A percentile compares a stretch with the other conserved stretches of the same genome.
phyloP scores from a whole-genome alignment of 1,139 yeast species.

The Meyerozyma sp. region DNA sequence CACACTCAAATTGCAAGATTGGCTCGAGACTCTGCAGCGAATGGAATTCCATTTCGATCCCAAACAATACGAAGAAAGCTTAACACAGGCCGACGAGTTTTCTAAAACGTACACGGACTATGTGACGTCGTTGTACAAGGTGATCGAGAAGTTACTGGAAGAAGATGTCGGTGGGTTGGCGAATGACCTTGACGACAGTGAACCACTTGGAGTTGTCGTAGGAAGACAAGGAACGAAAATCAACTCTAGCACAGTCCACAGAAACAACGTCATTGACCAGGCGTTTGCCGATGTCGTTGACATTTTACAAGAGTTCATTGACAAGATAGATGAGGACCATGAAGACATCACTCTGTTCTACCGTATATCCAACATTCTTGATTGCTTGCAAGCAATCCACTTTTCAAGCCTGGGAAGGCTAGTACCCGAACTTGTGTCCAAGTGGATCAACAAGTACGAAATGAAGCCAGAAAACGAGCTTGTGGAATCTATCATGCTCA shows the following conservation, averaged over 20 bases:
- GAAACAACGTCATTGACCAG: conserved; percentile 17
- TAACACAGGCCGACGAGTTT: conserved; percentile 14
- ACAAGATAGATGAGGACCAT: conserved; percentile 8
- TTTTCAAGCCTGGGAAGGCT: conserved; percentile 39
- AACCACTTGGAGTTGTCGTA: conserved; percentile 31
- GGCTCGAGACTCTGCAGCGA: conserved; percentile 25
- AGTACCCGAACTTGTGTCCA: conserved; percentile 42
- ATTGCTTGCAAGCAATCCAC: conserved; percentile 50
- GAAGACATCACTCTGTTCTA: conserved; percentile 16
- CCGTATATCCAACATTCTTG: conserved; percentile 46
- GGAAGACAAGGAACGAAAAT: conserved; percentile 11
- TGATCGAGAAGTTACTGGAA: conserved; percentile 24
- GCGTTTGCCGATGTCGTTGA: conserved; percentile 26
- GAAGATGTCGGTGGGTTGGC: conserved; percentile 14
- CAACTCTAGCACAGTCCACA: conserved; percentile 6
- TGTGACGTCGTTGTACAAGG: conserved; percentile 29
- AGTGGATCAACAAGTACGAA: conserved; percentile 68
- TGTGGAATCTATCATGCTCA: conserved; percentile 40
- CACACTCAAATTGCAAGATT: conserved; percentile 25
- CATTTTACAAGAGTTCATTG: conserved; percentile 15
- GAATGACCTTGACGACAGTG: conserved; percentile 19
- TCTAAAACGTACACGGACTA: conserved; percentile 21
- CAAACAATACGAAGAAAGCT: conserved; percentile 21
- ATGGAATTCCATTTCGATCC: conserved; percentile 29
- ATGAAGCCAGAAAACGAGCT: conserved; percentile 50